Evolutionary conservation across 2,329 filamentous ascomycete species (phyloP), one percentile per base, ranked within the genome.

Genomic region (Bipolaris cookei): DNA sequence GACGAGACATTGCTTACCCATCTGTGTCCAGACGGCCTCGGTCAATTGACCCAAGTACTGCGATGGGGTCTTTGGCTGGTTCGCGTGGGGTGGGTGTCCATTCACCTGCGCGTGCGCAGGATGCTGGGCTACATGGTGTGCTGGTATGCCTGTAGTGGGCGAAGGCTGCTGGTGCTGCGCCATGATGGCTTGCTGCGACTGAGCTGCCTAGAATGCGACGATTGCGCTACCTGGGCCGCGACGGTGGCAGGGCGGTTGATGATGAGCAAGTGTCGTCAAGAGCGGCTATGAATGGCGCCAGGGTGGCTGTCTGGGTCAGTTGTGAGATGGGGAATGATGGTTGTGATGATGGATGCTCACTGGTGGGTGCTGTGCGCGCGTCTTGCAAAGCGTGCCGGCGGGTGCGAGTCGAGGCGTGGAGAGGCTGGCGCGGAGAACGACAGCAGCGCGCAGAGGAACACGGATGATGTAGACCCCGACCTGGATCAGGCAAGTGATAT

Each of bases 1-100:
- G 51, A 51, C 48, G 45, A 41, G 18, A 32, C 21, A 25, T 21
- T 23, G 44, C 87, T 63, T 88, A 97, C 92, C 94, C 67, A 98
- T 90, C 75, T 95, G 90, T 72, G 96, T 84, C 94, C 94, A 98
- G 53, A 96, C 88, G 46, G 85, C 84, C 79, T 98, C 94, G 70
- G 96, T 98, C 71, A 94, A 85, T 6, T 86, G 82, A 5, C 87
- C 83, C 51, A 97, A 86, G 73, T 91, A 89, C 68, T 93, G 90
- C 66, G 90, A 87, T 20, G 90, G 84, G 47, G 85, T 83, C 64
- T 84, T 81, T 67, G 85, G 86, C 66, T 86, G 84, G 45, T 77
- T 80, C 58, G 82, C 83, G 68, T 84, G 86, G 54, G 81, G 83
- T 52, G 81, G 82, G 60, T 79, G 77, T 57, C 69, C 85, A 76